phyloP scores from a whole-genome alignment of 2,329 filamentous ascomycete genomes.

The Trichoderma guizhouense region DNA sequence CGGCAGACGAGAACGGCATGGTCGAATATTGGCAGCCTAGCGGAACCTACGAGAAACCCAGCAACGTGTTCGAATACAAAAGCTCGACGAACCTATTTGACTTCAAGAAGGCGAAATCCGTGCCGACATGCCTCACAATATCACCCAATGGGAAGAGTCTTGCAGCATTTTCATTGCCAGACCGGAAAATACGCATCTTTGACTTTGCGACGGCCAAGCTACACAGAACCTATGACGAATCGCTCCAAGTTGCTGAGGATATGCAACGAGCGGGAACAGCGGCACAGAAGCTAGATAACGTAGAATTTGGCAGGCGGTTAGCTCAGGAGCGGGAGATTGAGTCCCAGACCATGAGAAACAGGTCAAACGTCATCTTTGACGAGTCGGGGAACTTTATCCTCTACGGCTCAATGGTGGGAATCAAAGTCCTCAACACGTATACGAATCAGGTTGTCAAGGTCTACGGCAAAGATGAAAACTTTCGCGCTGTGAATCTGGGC shows the following conservation, averaged over 20 bases:
- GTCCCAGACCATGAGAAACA: slow-evolving; percentile 60
- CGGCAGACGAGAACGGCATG: slow-evolving; percentile 87
- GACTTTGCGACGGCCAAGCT: slow-evolving; percentile 88
- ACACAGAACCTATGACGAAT: slow-evolving; percentile 92
- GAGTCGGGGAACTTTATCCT: slow-evolving; percentile 94
- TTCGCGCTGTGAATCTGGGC: slow-evolving; percentile 77
- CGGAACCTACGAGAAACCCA: slow-evolving; percentile 81
- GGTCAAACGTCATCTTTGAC: slow-evolving; percentile 87
- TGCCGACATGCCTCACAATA: slow-evolving; percentile 76
- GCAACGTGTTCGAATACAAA: slow-evolving; percentile 89
- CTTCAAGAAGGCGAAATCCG: slow-evolving; percentile 91
- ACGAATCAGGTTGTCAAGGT: slow-evolving; percentile 90
- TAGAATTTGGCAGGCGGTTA: slow-evolving; percentile 87
- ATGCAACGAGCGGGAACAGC: slow-evolving; percentile 95
- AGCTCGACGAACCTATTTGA: slow-evolving; percentile 92
- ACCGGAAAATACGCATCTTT: slow-evolving; percentile 89
- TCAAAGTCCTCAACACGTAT: slow-evolving; percentile 94
- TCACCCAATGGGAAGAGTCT: slow-evolving; percentile 86
- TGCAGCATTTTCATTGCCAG: slow-evolving; percentile 85
- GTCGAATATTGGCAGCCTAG: slow-evolving; percentile 91
- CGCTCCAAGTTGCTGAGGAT: slow-evolving; percentile 79
- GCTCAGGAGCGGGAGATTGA: slow-evolving; percentile 86
- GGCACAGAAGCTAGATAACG: slow-evolving; percentile 74
- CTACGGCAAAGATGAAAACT: slow-evolving; percentile 85
- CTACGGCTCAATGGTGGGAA: slow-evolving; percentile 86